Conservation (phyloP, 176 grass and related monocot genomes). For the Bonia amplexicaulis region DNA sequence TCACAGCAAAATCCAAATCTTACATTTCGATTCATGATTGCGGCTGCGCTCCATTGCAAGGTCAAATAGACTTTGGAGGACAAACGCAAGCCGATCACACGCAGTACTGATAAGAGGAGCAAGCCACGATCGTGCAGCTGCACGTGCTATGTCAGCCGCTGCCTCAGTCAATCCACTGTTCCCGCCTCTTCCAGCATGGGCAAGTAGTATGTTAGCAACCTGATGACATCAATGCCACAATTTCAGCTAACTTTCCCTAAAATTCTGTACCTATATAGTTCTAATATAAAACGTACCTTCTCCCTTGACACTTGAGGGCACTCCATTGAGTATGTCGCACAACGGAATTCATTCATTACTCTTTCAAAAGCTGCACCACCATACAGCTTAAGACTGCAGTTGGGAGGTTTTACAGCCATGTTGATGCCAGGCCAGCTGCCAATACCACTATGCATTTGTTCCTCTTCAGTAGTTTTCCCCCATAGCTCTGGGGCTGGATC, state of each 20-base stretch:
- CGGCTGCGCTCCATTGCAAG: slow-evolving; percentile 77
- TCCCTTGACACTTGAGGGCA: slow-evolving; percentile 92
- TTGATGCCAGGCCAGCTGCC: slow-evolving; percentile 84
- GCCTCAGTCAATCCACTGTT: slow-evolving; percentile 77
- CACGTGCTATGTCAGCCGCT: slow-evolving; percentile 88
- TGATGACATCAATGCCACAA: slow-evolving; percentile 21
- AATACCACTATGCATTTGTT: slow-evolving; percentile 84
- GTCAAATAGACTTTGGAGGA: slow-evolving; percentile 85
- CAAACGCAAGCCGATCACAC: slow-evolving; percentile 94
- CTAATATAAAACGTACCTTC: slow-evolving; percentile 50
- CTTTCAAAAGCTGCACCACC: slow-evolving; percentile 97
- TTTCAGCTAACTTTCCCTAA: slow-evolving; percentile 14
- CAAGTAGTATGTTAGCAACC: slow-evolving; percentile 99
- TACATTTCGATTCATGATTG: slow-evolving; percentile 61
- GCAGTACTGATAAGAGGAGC: slow-evolving; percentile 85
- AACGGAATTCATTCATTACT: slow-evolving; percentile 91
- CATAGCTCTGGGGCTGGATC: slow-evolving; percentile 94
- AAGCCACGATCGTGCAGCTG: slow-evolving; percentile 82
- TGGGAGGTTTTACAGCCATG: slow-evolving; percentile 61
- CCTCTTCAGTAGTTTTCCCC: slow-evolving; percentile 89
- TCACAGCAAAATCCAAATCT: not conserved
- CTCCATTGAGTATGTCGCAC: slow-evolving; percentile 88
- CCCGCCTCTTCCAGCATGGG: slow-evolving; percentile 86
- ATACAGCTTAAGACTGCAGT: slow-evolving; percentile 78
- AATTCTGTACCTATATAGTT: not conserved